Base-by-base conservation (phyloP, 2,329 filamentous ascomycete species). In the Aspergillus ochraceus region DNA sequence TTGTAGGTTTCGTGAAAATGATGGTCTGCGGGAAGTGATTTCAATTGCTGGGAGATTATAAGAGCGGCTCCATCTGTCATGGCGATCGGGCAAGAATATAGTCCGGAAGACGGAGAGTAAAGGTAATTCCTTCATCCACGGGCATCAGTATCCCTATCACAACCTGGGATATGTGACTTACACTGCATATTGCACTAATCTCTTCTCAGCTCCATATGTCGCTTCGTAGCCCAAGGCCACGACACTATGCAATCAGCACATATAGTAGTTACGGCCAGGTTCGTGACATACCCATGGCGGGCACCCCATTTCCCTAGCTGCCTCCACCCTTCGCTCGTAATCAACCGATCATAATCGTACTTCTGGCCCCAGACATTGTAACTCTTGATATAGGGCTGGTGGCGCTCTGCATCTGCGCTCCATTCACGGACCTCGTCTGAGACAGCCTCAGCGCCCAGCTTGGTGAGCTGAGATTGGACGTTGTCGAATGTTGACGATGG, bases 271-370 rank as follows among this genome's bases (percentile, higher is more conserved):
- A 47, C 10, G 6, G 11, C 2, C 6, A 42, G 17, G n/a, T 8
- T n/a, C 36, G n/a, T n/a, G 17, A 55, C 60, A 24, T 42, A 71
- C 70, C 66, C 70, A 56, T 73, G 67, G 6, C 63, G 65, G 14
- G 70, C 69, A 14, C 74, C 74, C 74, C 72, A 76, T 55, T 69
- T 66, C 0, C 73, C 71, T 9, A 74, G 50, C 50, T 71, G 65
- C 50, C 75, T 76, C 89, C 89, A 92, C 29, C 90, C 89, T 63
- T 88, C 83, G 0, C 83, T 82, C 0, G 88, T 88, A 39, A 89
- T 79, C 1, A 91, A 76, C 36, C 86, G 81, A 51, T 84, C 83
- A 6, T 77, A 82, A 53, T 83, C 83, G 56, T 73, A 73, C 47
- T 65, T 58, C 54, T 80, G 79, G 1, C 89, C 88, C 70, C 90